Conservation (phyloP, 495 filamentous ascomycete species). For the Pyronema domesticum region DNA sequence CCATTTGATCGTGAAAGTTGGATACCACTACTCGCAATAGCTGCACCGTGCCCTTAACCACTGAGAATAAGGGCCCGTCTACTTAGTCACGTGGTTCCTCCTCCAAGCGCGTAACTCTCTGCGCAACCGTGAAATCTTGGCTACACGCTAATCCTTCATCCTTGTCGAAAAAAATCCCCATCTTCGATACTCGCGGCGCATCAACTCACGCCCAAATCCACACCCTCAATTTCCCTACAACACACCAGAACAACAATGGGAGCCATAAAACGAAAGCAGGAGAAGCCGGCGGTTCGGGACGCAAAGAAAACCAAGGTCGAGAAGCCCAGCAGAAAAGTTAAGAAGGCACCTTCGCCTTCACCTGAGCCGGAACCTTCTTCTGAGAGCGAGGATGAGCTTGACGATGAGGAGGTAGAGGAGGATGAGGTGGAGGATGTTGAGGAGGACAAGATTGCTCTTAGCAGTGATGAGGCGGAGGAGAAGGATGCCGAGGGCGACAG, state of each 20-base stretch:
- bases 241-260: slow-evolving; percentile 2
- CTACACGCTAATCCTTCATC: too few species aligned
- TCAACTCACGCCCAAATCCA: too few species aligned
- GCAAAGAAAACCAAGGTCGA: slow-evolving; percentile 8
- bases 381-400: neutral
- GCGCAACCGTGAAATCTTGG: too few species aligned
- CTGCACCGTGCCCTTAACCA: too few species aligned
- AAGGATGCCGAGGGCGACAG: neutral
- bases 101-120: too few species aligned
- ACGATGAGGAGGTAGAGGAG: slow-evolving; percentile 4
- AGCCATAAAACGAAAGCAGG: slow-evolving; percentile 20
- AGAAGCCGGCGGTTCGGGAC: slow-evolving; percentile 5
- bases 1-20: too few species aligned
- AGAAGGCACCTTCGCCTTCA: neutral
- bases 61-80: too few species aligned
- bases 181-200: too few species aligned
- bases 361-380: neutral
- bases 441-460: slow-evolving; percentile 5
- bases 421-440: slow-evolving; percentile 10
- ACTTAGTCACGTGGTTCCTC: too few species aligned
- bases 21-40: too few species aligned
- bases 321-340: slow-evolving; percentile 4
- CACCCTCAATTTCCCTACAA: too few species aligned
- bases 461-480: slow-evolving; percentile 1
- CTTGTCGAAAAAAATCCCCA: too few species aligned